These are phyloP conservation scores for Suillus luteus DNA, from an alignment of 768 basidiomycete species.

Conservation along the genomic window DNA sequence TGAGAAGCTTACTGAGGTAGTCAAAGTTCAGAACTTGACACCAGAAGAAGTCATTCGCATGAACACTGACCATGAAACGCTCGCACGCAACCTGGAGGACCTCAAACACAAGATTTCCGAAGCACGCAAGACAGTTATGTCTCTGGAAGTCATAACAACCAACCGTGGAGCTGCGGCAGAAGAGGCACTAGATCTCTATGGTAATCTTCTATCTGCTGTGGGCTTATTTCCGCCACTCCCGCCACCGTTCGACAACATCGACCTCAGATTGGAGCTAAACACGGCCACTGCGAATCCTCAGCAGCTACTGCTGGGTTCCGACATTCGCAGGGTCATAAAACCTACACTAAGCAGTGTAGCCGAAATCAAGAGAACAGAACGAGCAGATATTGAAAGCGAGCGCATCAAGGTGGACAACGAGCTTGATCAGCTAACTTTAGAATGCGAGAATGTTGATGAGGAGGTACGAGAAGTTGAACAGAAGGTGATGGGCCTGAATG, in stretches of 20 bases:
- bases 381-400: constrained; percentile 72
- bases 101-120: constrained; percentile 76
- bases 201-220: constrained; percentile 68
- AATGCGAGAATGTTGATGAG: constrained; percentile 82
- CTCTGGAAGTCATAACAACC: constrained; percentile 81
- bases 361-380: constrained; percentile 69
- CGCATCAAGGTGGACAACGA: constrained; percentile 82
- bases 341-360: constrained; percentile 74
- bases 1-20: constrained; percentile 59
- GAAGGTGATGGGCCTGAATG: constrained; percentile 66
- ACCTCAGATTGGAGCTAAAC: constrained; percentile 82
- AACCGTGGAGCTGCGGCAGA: constrained; percentile 82
- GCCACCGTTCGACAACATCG: constrained; percentile 67
- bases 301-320: constrained; percentile 65
- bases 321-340: constrained; percentile 72
- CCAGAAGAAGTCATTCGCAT: constrained; percentile 90
- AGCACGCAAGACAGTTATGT: constrained; percentile 69
- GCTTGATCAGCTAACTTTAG: constrained; percentile 71
- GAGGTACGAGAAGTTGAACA: constrained; percentile 75
- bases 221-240: constrained; percentile 78
- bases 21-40: constrained; percentile 86
- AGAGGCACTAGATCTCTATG: constrained; percentile 80
- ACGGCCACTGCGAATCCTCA: constrained; percentile 71
- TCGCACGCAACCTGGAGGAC: constrained; percentile 73
- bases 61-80: constrained; percentile 84